Evolutionary conservation across 2,329 filamentous ascomycete species (phyloP).

Genomic region (Aspergillus ibericus): DNA sequence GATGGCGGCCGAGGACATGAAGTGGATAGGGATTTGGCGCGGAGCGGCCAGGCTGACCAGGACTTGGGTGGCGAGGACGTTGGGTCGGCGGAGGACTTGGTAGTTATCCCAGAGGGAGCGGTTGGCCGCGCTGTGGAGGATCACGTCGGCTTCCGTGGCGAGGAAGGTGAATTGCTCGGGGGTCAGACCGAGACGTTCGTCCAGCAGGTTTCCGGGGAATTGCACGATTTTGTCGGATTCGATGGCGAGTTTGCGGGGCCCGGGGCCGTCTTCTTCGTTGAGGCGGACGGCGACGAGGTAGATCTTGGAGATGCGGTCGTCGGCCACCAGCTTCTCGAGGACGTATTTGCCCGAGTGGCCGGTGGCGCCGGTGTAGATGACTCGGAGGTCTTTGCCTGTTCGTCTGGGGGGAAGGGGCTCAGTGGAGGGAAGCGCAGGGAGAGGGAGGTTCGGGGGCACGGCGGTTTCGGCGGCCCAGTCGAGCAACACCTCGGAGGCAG

Average conservation of each 20-base stretch:
- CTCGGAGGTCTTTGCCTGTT: not conserved
- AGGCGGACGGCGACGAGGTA: no score
- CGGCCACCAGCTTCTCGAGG: not conserved
- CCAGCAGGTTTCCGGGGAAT: not conserved
- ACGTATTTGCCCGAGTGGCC: slow-evolving; percentile 8
- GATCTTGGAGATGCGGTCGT: not conserved
- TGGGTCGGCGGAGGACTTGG: slow-evolving; percentile 25
- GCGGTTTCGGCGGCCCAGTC: slow-evolving; percentile 4
- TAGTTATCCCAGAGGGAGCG: slow-evolving; percentile 34
- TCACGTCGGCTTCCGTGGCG: slow-evolving; percentile 15
- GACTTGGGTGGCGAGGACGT: slow-evolving; percentile 28
- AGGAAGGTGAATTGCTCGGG: not conserved
- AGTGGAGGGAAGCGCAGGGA: not conserved
- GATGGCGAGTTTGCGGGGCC: no score
- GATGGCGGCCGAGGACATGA: slow-evolving; percentile 22
- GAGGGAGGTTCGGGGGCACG: not conserved
- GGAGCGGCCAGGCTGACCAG: slow-evolving; percentile 25
- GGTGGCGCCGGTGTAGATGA: slow-evolving; percentile 14
- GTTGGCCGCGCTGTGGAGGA: slow-evolving; percentile 30
- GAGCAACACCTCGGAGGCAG: not conserved
- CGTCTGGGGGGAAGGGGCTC: not conserved
- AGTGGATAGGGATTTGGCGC: slow-evolving; percentile 30
- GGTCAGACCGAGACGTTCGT: not conserved
- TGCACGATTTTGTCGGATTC: not conserved
- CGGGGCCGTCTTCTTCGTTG: no score